Base-by-base conservation (phyloP, 2,329 filamentous ascomycete species). In the Paracoccidioides lutzii region DNA sequence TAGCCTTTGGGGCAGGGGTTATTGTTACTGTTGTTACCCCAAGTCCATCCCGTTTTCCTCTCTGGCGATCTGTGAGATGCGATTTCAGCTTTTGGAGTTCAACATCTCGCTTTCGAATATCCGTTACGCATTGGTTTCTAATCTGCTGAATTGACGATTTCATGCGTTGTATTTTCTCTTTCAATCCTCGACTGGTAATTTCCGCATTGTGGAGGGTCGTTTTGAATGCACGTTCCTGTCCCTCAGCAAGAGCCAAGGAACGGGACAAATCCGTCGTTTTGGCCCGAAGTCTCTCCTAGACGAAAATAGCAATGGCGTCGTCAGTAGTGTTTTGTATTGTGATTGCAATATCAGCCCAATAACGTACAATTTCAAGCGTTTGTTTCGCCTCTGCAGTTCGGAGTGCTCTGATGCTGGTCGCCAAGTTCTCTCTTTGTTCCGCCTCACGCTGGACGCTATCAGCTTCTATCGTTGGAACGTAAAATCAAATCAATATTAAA, bases 61-160 rank as follows among this genome's bases (percentile, higher is more conserved):
- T 60, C 82, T 80, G 49, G 78, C 81, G 65, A 54, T 93, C 88
- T 3, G 82, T 79, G 59, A 97, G 78, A 67, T 95, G 89, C 62
- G 85, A 86, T 76, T 96, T 97, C 60, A 98, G 76, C 43, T 84
- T 83, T 60, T 95, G 87, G 60, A 97, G 85, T 70, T 95, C 88
- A 46, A 89, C 78, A 67, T 98, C 93, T 44, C 91, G 83, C 66
- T 94, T 91, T 58, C 91, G 84, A 48, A 96, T 81, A 66, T 98
- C 93, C 61, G 89, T 95, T 52, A 89, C 85, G 70, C 90, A 97
- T 60, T 90, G 84, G 5, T 86, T 82, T 58, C 91, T 83, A 2
- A 93, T 86, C 70, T 97, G 91, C 35, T 85, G 81, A 2, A 95
- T 82, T 2, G 87, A 81, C 0, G 82, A 78, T 68, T 91, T 94